phyloP scores from a whole-genome alignment of 352 stramenopile genomes.

The Phytophthora kernoviae region DNA sequence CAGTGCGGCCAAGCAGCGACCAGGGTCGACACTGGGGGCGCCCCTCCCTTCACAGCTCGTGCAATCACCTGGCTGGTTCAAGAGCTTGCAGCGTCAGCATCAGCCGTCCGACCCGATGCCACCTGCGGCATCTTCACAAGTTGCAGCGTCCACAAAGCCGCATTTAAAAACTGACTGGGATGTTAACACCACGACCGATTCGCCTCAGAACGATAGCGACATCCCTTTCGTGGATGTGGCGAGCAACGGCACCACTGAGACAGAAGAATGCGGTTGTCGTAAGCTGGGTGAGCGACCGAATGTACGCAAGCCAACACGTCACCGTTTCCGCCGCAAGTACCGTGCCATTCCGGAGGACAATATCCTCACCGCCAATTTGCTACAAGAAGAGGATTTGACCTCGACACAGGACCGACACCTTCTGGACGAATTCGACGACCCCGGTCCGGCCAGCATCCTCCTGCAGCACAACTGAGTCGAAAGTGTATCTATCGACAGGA shows the following conservation, averaged over 20 bases:
- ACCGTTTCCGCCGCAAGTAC: constrained; percentile 41
- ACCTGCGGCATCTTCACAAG: constrained; percentile 12
- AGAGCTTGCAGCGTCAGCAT: constrained; percentile 31
- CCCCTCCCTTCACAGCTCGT: constrained; percentile 36
- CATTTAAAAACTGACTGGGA: constrained; percentile 16
- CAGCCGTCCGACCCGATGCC: constrained; percentile 23
- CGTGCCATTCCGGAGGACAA: constrained; percentile 41
- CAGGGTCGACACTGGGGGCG: constrained; percentile 29
- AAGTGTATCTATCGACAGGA: constrained; percentile 12
- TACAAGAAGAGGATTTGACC: constrained; percentile 36
- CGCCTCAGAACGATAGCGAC: constrained; percentile 20
- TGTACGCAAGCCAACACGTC: constrained; percentile 27
- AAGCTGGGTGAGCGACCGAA: constrained; percentile 36
- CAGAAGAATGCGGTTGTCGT: constrained; percentile 32
- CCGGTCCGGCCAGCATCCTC: constrained; percentile 24
- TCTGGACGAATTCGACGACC: constrained; percentile 36
- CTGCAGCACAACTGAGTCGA: constrained; percentile 18
- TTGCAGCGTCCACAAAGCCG: not conserved
- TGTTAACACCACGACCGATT: constrained; percentile 12
- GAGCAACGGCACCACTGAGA: constrained; percentile 29
- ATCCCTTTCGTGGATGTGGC: constrained; percentile 21
- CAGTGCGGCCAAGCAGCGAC: constrained; percentile 13
- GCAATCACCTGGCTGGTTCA: constrained; percentile 37
- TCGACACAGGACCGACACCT: constrained; percentile 33
- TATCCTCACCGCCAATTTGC: constrained; percentile 33